Evolutionary conservation across 2,329 filamentous ascomycete genomes (phyloP), one percentile per base, ranked within the genome.

Genomic region (Amesomyces nigricolor): DNA sequence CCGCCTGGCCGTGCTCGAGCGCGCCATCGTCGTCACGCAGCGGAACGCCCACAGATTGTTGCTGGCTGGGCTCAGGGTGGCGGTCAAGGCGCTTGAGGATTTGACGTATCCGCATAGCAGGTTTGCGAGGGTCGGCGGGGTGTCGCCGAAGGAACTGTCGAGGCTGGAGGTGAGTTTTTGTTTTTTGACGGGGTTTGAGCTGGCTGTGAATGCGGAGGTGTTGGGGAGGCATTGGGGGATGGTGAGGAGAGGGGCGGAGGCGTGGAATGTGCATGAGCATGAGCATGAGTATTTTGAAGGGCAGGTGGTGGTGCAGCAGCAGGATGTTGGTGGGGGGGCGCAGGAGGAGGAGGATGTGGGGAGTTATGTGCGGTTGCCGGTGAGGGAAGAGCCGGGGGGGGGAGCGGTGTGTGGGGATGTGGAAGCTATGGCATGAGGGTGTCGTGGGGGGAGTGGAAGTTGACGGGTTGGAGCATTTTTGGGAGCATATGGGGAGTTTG

Each of bases 81-180:
- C 92, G 13, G 94, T 91, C 81, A 99, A 97, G 73, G 89, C 90
- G 0, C 75, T 96, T n/a, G 92, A 99, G 70, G 92, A 97, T 69
- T 79, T 92, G 52, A 88, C 86, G 63, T 96, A 95, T 72, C 83
- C 89, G 8, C 92, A 96, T 72, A 79, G 79, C 57, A 87, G 90
- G 53, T 85, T 96, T 62, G 86, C 92, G 16, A 87, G 86, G 61
- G 91, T 97, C 1, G 92, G 94, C 42, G 92, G 92, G 16, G 90
- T 97, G 14, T 89, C 83, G 65, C 87, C 89, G 67, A 75, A 77
- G 16, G 91, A 97, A 71, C 78, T 99, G 50, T 87, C 88, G 40
- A 80, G 88, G 57, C 74, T 97, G 42, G 94, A 97, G 75, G 88
- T 97, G 58, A 91, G 87, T 65, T 92, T 92, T 67, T 91, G 88